These are phyloP conservation scores for Cyberlindnera mycetangii DNA, from an alignment of 805 yeast genomes.

Conservation along the genomic window DNA sequence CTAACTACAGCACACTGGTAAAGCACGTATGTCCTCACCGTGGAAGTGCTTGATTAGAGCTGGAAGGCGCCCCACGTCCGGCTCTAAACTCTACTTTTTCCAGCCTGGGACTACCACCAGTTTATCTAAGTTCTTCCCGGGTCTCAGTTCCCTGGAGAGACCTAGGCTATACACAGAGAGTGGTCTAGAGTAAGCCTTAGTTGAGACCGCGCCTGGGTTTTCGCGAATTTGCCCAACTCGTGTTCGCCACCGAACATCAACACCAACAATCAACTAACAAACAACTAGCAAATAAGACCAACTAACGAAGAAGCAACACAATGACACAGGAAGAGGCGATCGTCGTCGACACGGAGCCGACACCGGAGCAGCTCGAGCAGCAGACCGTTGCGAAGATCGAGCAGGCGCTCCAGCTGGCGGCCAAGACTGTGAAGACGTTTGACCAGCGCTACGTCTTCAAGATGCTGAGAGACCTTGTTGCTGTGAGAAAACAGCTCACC, in stretches of 20 bases:
- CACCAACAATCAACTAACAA: background rate
- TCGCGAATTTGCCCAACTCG: background rate
- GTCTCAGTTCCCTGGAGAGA: no score
- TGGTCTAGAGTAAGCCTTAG: no score
- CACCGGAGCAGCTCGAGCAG: conserved; percentile 32
- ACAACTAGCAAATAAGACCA: background rate
- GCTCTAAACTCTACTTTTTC: no score
- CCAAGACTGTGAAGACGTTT: conserved; percentile 63
- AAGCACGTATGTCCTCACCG: no score
- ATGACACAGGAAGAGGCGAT: conserved; percentile 27
- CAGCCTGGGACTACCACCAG: no score
- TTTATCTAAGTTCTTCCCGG: no score
- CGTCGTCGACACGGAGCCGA: conserved; percentile 27
- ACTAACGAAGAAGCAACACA: background rate
- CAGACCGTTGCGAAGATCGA: conserved; percentile 31
- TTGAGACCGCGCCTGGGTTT: background rate
- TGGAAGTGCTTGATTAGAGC: no score
- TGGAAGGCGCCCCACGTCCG: no score
- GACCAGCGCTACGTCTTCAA: conserved; percentile 88
- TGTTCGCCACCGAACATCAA: background rate
- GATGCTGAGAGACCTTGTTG: conserved; percentile 78
- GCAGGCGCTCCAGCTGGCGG: conserved; percentile 31
- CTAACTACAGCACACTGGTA: no score
- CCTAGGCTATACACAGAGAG: no score
- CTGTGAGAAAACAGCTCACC: conserved; percentile 63